Percentiles rank a stretch among this genome's conserved stretches.
Evolutionary conservation across 2,329 filamentous ascomycete species (phyloP).

Genomic region (Trichoderma guizhouense): DNA sequence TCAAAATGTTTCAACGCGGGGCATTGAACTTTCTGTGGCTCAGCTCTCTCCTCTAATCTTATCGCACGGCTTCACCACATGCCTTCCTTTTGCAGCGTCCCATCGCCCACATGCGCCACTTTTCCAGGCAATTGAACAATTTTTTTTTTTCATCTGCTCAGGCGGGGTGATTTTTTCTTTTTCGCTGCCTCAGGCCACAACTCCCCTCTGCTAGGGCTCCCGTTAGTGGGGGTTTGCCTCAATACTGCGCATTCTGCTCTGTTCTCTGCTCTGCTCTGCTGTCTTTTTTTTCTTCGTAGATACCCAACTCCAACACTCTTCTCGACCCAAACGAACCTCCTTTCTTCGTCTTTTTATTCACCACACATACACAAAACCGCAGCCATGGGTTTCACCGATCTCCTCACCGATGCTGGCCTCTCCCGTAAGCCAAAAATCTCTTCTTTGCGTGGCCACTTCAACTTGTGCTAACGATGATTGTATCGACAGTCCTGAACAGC

Average conservation of each 20-base stretch:
- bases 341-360: neutral
- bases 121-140: neutral
- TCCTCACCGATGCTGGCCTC: conserved; percentile 60
- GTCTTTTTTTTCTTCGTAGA: conserved; percentile 18
- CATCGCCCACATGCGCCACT: conserved; percentile 5
- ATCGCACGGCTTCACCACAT: neutral
- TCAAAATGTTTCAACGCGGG: neutral
- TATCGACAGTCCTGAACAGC: conserved; percentile 59
- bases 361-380: conserved; percentile 19
- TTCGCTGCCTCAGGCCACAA: conserved; percentile 3
- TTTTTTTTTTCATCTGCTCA: neutral
- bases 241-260: conserved; percentile 6
- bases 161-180: conserved; percentile 10
- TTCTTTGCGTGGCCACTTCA: neutral
- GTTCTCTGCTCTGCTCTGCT: neutral
- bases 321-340: neutral
- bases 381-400: conserved; percentile 63
- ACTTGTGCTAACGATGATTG: conserved; percentile 11
- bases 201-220: conserved; percentile 8
- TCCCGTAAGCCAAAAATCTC: conserved; percentile 24
- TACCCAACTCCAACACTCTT: conserved; percentile 15
- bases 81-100: neutral
- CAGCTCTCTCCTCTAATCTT: neutral
- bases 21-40: conserved; percentile 3
- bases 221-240: conserved; percentile 10